A percentile compares a stretch with the other conserved stretches of the same genome.
phyloP scores from a whole-genome alignment of 1,284 basidiomycete species.

The Rhodotorula sp. region DNA sequence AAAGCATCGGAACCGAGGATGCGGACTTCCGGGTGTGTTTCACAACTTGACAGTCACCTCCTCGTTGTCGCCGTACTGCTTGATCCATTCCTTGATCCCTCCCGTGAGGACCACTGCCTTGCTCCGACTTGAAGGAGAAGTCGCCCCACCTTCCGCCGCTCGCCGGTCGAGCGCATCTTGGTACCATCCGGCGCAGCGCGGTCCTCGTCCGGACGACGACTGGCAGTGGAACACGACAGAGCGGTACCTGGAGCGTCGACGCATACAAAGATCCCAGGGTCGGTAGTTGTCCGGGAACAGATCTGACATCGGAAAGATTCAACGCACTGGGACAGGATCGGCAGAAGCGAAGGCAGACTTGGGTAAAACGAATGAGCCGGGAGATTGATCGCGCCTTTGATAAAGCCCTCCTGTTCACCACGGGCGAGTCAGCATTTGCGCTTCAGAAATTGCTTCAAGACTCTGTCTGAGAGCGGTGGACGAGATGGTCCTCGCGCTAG shows the following conservation, averaged over 20 bases:
- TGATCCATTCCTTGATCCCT: conserved; percentile 46
- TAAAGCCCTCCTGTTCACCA: conserved; percentile 37
- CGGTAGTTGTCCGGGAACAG: no score
- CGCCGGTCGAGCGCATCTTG: conserved; percentile 45
- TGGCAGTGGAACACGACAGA: conserved; percentile 49
- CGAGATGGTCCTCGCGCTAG: no score
- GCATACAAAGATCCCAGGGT: no score
- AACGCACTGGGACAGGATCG: conserved; percentile 41
- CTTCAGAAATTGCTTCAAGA: no score
- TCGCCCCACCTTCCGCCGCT: no score
- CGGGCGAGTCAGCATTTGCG: no score
- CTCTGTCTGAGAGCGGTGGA: no score
- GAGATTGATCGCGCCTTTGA: conserved; percentile 49
- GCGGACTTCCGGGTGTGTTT: no score
- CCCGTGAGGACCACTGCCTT: conserved; percentile 45
- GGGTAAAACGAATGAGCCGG: conserved; percentile 50
- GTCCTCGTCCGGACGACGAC: conserved; percentile 45
- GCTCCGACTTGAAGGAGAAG: conserved; percentile 6
- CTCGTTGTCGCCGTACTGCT: conserved; percentile 29
- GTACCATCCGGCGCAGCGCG: conserved; percentile 47
- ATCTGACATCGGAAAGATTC: background rate
- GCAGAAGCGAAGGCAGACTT: conserved; percentile 43
- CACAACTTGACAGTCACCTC: conserved; percentile 22
- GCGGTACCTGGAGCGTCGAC: conserved; percentile 13
- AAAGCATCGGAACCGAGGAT: no score